Conservation (phyloP, 2,329 filamentous ascomycete genomes). For the Herpomyces periplanetae region DNA sequence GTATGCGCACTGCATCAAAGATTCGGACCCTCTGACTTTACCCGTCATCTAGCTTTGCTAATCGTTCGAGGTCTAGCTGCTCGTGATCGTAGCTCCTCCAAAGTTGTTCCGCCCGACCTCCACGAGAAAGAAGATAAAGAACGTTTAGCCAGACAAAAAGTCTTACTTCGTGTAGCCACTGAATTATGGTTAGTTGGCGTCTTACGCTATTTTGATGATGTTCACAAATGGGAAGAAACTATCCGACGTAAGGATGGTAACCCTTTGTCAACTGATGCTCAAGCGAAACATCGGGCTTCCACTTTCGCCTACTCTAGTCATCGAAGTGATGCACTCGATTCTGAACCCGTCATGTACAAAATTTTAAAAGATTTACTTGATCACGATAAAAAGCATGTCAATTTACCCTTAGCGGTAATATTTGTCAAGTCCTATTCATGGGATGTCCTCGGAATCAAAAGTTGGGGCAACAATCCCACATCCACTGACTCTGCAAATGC, state of each 20-base stretch:
- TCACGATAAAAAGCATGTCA: constrained; percentile 64
- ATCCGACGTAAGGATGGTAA: constrained; percentile 16
- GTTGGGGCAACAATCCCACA: no score
- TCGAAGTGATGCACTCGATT: constrained; percentile 22
- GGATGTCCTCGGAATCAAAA: constrained; percentile 56
- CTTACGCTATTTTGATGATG: constrained; percentile 35
- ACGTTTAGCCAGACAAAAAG: constrained; percentile 41
- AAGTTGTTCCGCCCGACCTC: constrained; percentile 34
- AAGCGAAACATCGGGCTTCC: constrained; percentile 19
- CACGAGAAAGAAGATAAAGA: constrained; percentile 90
- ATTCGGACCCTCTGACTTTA: constrained; percentile 64
- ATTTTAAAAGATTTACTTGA: constrained; percentile 88
- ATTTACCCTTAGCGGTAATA: constrained; percentile 57
- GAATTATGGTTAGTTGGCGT: constrained; percentile 83
- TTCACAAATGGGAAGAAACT: constrained; percentile 21
- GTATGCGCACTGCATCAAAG: constrained; percentile 81
- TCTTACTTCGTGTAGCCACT: constrained; percentile 56
- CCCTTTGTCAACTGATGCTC: constrained; percentile 9
- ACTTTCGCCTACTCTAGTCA: no score
- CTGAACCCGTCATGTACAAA: constrained; percentile 78
- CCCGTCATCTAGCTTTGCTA: constrained; percentile 61
- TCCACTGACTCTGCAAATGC: no score
- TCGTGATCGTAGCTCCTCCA: constrained; percentile 37
- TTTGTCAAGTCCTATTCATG: constrained; percentile 90
- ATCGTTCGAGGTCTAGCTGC: constrained; percentile 64